Conservation (phyloP, 2,329 filamentous ascomycete species). For the Monosporascus sp. region DNA sequence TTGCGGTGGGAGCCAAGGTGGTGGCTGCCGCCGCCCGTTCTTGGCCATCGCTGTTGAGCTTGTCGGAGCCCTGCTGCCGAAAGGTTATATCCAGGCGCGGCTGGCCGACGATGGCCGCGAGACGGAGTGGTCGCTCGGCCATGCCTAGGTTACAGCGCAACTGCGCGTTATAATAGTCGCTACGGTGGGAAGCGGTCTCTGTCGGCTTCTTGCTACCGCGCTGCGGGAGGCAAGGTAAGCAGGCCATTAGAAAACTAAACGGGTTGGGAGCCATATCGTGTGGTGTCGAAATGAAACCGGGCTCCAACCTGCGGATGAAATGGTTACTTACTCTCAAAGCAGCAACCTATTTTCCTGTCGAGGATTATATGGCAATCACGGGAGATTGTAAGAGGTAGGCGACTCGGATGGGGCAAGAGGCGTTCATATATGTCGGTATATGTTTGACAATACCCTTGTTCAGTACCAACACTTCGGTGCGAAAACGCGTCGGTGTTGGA, state of each 20-base stretch:
- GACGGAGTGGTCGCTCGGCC: constrained; percentile 1
- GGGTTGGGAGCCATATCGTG: constrained; percentile 1
- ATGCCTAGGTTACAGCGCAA: constrained; percentile 12
- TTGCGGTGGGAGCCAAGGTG: background rate
- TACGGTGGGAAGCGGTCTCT: background rate
- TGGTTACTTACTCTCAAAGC: constrained; percentile 15
- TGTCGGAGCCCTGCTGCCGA: background rate
- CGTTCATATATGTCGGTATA: background rate
- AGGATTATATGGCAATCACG: background rate
- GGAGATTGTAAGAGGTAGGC: background rate
- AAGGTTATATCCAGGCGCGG: background rate
- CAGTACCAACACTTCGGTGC: background rate
- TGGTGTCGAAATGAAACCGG: background rate
- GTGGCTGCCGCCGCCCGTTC: background rate
- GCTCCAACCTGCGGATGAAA: background rate
- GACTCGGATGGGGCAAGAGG: background rate
- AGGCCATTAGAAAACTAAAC: constrained; percentile 5
- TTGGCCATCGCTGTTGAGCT: background rate
- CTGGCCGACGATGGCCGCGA: constrained; percentile 2
- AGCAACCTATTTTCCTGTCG: background rate
- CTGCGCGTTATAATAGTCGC: constrained; percentile 9
- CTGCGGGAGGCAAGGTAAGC: constrained; percentile 9
- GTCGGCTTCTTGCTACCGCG: background rate
- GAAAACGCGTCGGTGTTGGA: background rate
- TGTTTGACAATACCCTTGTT: background rate